Evolutionary conservation across 1,139 yeast genomes (phyloP), one percentile per base, ranked within the genome.

Genomic region (Blastobotrys arbuscula): DNA sequence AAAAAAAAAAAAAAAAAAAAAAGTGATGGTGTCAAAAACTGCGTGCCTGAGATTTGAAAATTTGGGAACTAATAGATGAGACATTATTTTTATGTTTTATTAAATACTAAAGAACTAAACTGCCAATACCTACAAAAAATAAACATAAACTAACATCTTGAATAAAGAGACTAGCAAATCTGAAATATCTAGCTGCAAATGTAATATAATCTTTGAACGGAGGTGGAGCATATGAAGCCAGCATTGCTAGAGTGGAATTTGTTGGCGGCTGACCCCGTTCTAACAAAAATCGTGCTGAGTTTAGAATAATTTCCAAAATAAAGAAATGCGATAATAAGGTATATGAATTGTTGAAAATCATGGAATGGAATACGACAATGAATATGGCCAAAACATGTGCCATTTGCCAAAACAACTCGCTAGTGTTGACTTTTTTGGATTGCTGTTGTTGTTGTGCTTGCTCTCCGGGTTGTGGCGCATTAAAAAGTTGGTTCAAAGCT

Each of bases 141-240:
- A 67, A 50, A 12, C 62, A 55, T 40, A 65, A 30, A 20, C 65
- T 59, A 16, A 63, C 50, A 52, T 66, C 70, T 45, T 59, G 59
- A 48, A 59, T 55, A 20, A 65, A 55, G n/a, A 50, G 49, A 33
- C 58, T 47, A 8, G 54, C 53, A 21, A 61, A 56, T 18, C 54
- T 60, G 7, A 62, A 21, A 36, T 62, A 59, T 41, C 61, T 49
- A 2, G 66, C 59, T 1, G 56, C 65, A n/a, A 55, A 48, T 16
- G 57, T 49, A 33, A 65, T 39, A 48, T 63, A 64, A 21, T 52
- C 50, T 35, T 56, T 55, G 45, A 62, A 62, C 7, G 60, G 61
- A 26, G 49, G 51, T 1, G 71, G 71, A 34, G 66, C 53, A 49
- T 63, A 59, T 3, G 59, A 56, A 3, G 63, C 64, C 33, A 61